These are phyloP conservation scores for Scheffersomyces parashehatae DNA, from an alignment of 1,139 yeast species.

Conservation along the genomic window DNA sequence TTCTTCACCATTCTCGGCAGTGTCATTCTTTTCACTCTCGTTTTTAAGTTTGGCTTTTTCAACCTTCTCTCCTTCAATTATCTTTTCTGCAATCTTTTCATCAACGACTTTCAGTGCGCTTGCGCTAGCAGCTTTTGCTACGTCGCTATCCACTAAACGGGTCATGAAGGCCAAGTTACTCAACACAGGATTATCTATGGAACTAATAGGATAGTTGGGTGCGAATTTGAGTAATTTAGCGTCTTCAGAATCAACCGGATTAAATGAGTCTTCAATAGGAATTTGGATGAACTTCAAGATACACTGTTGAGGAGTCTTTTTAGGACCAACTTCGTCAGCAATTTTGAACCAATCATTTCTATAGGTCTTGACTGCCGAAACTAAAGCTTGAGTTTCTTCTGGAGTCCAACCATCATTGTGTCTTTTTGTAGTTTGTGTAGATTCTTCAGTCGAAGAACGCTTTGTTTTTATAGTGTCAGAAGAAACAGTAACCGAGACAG, in stretches of 20 bases:
- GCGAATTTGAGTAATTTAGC: constrained; percentile 71
- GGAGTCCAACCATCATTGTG: constrained; percentile 64
- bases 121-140: constrained; percentile 78
- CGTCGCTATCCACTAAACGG: constrained; percentile 82
- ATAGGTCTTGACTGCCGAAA: constrained; percentile 61
- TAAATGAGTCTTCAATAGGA: constrained; percentile 77
- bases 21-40: constrained; percentile 9
- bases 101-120: constrained; percentile 63
- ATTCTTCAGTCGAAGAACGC: constrained; percentile 5
- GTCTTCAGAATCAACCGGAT: constrained; percentile 12
- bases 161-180: constrained; percentile 87
- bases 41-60: constrained; percentile 5
- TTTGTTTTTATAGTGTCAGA: constrained; percentile 3
- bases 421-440: constrained; percentile 29
- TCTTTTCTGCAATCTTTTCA: constrained; percentile 41
- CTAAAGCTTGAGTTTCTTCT: constrained; percentile 56
- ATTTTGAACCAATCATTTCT: constrained; percentile 76
- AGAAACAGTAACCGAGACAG: not conserved
- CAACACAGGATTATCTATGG: constrained; percentile 89
- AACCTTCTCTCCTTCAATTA: constrained; percentile 5
- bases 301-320: constrained; percentile 78
- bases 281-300: constrained; percentile 74
- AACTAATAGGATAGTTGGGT: constrained; percentile 78
- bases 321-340: constrained; percentile 60
- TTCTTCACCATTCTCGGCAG: constrained; percentile 11